These are phyloP conservation scores for Silene conica DNA, from an alignment of 148 eudicot species.

Conservation along the genomic window DNA sequence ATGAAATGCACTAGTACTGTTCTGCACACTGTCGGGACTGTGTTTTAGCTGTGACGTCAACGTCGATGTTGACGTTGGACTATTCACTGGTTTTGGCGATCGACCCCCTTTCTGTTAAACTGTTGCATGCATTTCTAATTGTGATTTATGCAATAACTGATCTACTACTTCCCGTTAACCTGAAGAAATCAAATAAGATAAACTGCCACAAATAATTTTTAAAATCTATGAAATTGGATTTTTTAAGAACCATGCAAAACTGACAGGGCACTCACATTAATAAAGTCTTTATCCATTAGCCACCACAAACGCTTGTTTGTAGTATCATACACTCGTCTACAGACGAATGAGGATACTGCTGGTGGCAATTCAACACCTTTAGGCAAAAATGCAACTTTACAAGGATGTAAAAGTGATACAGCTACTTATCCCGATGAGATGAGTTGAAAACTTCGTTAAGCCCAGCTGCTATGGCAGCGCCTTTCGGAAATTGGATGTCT, in stretches of 20 bases:
- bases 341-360: constrained; percentile 78
- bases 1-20: constrained; percentile 35
- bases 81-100: constrained; percentile 68
- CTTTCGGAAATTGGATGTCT: constrained; percentile 65
- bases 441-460: constrained; percentile 96
- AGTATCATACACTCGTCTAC: constrained; percentile 83
- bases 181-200: constrained; percentile 22
- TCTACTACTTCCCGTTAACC: constrained; percentile 89
- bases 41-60: constrained; percentile 35
- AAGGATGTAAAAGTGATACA: constrained; percentile 87
- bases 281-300: constrained; percentile 74
- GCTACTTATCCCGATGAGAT: constrained; percentile 83
- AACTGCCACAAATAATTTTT: background rate
- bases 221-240: too few species aligned
- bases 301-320: constrained; percentile 79
- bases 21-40: constrained; percentile 64
- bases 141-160: constrained; percentile 59
- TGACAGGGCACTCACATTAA: constrained; percentile 48
- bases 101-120: constrained; percentile 53
- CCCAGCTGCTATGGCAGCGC: constrained; percentile 54
- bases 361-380: constrained; percentile 84
- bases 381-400: constrained; percentile 86
- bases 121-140: constrained; percentile 64
- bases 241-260: too few species aligned
- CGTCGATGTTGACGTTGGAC: constrained; percentile 38